These are phyloP conservation scores for Immersiporthe knoxdaviesiana DNA, from an alignment of 2,329 filamentous ascomycete genomes.

Conservation along the genomic window DNA sequence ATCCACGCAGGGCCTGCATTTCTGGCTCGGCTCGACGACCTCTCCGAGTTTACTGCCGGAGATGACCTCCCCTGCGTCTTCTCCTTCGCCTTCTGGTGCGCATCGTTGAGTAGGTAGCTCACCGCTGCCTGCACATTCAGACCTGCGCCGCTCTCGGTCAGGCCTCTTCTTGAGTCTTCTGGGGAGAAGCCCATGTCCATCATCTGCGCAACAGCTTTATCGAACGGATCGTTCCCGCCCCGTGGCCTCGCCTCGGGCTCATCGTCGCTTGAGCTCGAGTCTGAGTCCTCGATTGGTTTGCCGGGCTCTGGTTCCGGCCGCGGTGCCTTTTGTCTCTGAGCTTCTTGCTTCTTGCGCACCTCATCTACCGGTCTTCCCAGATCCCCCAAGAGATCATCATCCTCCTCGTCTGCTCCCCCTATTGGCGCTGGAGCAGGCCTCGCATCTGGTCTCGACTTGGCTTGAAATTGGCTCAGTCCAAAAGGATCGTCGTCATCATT, in stretches of 20 bases:
- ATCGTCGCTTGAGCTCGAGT: slow-evolving; percentile 53
- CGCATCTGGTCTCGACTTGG: slow-evolving; percentile 36
- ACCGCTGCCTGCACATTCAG: slow-evolving; percentile 84
- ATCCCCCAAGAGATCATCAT: slow-evolving; percentile 69
- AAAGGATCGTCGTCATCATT: slow-evolving; percentile 88
- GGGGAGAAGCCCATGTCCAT: slow-evolving; percentile 93
- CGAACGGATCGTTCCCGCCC: slow-evolving; percentile 63
- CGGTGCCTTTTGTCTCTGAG: slow-evolving; percentile 20
- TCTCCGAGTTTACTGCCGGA: slow-evolving; percentile 40
- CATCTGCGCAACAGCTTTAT: slow-evolving; percentile 82
- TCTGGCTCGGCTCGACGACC: slow-evolving; percentile 42
- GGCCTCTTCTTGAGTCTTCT: slow-evolving; percentile 78
- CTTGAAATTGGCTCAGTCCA: slow-evolving; percentile 69
- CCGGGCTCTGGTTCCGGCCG: slow-evolving; percentile 53
- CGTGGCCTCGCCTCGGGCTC: slow-evolving; percentile 39
- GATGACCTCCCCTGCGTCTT: slow-evolving; percentile 55
- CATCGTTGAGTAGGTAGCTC: slow-evolving; percentile 87
- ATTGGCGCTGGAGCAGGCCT: slow-evolving; percentile 36
- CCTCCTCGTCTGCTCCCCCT: slow-evolving; percentile 47
- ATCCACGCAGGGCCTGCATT: slow-evolving; percentile 63
- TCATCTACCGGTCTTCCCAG: slow-evolving; percentile 68
- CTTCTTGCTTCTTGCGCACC: slow-evolving; percentile 50
- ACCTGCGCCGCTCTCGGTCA: slow-evolving; percentile 79
- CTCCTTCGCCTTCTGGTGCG: slow-evolving; percentile 80
- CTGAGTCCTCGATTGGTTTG: slow-evolving; percentile 58